These are phyloP conservation scores for Durio zibethinus DNA, from an alignment of 345 rosid genomes.

Conservation along the genomic window DNA sequence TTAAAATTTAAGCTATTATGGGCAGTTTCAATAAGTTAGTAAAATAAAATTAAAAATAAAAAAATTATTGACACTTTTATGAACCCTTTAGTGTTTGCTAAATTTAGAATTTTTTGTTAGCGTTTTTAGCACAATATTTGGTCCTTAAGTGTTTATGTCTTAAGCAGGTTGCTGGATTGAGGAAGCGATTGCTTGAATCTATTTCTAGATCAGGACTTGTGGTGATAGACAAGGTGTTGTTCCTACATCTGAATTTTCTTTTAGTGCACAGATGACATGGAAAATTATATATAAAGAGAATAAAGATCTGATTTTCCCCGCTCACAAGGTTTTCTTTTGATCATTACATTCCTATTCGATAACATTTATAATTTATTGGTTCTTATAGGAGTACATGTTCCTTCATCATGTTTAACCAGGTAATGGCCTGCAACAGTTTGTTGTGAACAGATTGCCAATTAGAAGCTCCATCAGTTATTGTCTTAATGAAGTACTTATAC, in stretches of 20 bases:
- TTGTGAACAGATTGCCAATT: slow-evolving; percentile 77
- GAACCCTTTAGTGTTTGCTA: too few species aligned
- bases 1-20: too few species aligned
- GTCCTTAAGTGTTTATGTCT: too few species aligned
- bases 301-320: slow-evolving; percentile 85
- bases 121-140: too few species aligned
- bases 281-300: slow-evolving; percentile 73
- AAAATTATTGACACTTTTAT: too few species aligned
- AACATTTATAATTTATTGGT: neutral
- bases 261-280: slow-evolving; percentile 75
- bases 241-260: slow-evolving; percentile 80
- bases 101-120: too few species aligned
- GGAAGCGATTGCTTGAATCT: slow-evolving; percentile 66
- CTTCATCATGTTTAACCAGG: slow-evolving; percentile 38
- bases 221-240: slow-evolving; percentile 76
- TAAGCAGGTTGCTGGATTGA: slow-evolving; percentile 28
- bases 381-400: slow-evolving; percentile 3
- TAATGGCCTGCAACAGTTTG: slow-evolving; percentile 88
- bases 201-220: slow-evolving; percentile 72
- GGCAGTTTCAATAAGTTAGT: too few species aligned
- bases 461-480: slow-evolving; percentile 46
- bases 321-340: slow-evolving; percentile 51
- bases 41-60: too few species aligned
- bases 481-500: slow-evolving; percentile 45
- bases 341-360: neutral